Base-by-base conservation (phyloP, 148 eudicot species). In the Vaccinium macrocarpon region DNA sequence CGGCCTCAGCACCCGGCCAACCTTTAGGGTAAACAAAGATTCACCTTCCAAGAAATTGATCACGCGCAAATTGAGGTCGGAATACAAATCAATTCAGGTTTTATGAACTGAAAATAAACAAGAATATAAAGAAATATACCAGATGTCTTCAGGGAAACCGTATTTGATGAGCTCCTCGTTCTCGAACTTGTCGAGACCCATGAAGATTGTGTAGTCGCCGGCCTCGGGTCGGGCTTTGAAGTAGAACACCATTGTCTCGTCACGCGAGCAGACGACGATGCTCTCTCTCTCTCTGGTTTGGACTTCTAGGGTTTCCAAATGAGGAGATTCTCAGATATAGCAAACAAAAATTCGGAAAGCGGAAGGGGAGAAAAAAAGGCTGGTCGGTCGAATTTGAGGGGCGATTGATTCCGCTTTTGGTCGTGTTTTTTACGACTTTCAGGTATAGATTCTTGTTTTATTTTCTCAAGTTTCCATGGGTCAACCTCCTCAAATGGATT, bases 91-190 rank as follows among this genome's bases (percentile, higher is more conserved):
- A 46, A 27, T 21, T 21, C 80, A 23, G 57, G 1, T 21, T 10
- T 48, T 23, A 0, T 42, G 2, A 50, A 76, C 53, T 76, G 23
- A 76, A 0, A 15, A 32, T 13, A 10, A 62, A 70, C 9, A 52
- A 78, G 29, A 62, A 18, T 11, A 55, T 5, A 38, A 52, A 32
- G 4, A 59, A 0, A 19, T 61, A 10, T 86, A 96, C 99, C 99
- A 96, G 78, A 96, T 90, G 84, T 96, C 99, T 92, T 96, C 98
- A 12, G 95, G 98, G 87, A 96, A 93, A 42, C 99, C 99, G 83
- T 88, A 96, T 92, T 92, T 96, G 92, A 96, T 95, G 85, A 96
- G 98, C 79, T 96, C 99, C 84, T 96, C 99, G 84, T 96, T 96
- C 85, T 96, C 99, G 84, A 70, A 89, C 91, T 96, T 96, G 84